A percentile compares a stretch with the other conserved stretches of the same genome.
Conservation (phyloP, 192 early-diverging fungal genomes). For the Linnemannia exigua region DNA sequence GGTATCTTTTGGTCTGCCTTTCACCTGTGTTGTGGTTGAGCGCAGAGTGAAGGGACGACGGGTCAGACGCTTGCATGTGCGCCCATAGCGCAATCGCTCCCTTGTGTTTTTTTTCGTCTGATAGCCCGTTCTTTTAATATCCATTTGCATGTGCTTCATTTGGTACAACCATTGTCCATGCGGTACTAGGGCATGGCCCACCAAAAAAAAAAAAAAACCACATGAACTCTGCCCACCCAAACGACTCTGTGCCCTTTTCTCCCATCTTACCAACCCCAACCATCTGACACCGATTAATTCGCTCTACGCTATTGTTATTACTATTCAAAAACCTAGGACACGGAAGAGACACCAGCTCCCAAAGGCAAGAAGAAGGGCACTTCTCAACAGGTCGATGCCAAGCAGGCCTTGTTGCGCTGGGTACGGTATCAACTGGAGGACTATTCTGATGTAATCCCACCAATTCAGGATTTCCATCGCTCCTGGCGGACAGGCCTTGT, state of each 20-base stretch:
- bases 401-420: slow-evolving; percentile 65
- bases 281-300: background rate
- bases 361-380: slow-evolving; percentile 43
- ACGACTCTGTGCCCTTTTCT: background rate
- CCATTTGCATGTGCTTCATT: slow-evolving; percentile 3
- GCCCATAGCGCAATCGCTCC: slow-evolving; percentile 4
- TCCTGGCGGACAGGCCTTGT: slow-evolving; percentile 68
- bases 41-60: background rate
- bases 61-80: slow-evolving; percentile 7
- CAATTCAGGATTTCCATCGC: slow-evolving; percentile 65
- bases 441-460: slow-evolving; percentile 63
- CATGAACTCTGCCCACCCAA: background rate
- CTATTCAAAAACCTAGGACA: slow-evolving; percentile 18
- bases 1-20: background rate
- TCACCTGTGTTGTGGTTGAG: background rate
- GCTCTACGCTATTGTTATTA: background rate
- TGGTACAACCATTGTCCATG: background rate
- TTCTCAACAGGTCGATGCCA: slow-evolving; percentile 60
- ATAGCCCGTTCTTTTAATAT: background rate
- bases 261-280: background rate
- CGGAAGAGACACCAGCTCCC: slow-evolving; percentile 26
- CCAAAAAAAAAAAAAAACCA: background rate
- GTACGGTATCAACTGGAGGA: slow-evolving; percentile 66
- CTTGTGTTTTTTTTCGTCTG: background rate
- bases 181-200: background rate